Conservation (phyloP, 257 asterid species). For the Solanum dulcamara region DNA sequence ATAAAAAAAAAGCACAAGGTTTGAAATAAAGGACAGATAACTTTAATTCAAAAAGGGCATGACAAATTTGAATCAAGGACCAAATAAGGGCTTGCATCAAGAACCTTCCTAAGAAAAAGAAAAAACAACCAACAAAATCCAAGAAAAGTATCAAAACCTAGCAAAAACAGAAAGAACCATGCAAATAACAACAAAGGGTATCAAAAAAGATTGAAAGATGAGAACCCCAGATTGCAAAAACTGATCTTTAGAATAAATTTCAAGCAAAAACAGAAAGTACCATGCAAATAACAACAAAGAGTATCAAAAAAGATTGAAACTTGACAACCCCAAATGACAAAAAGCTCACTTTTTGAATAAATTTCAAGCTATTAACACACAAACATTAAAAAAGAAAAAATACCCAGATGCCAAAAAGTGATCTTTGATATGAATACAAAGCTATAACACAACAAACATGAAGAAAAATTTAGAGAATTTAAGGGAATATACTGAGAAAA, state of each 20-base stretch:
- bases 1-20: slow-evolving; percentile 3
- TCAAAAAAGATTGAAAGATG: neutral
- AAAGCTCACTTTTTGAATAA: slow-evolving; percentile 16
- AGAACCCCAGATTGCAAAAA: slow-evolving; percentile 8
- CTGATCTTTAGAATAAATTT: slow-evolving; percentile 8
- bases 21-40: slow-evolving; percentile 1
- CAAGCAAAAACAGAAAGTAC: neutral
- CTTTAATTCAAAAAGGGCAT: neutral
- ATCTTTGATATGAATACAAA: slow-evolving; percentile 12
- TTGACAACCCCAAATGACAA: slow-evolving; percentile 3
- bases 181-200: neutral
- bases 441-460: neutral
- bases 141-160: neutral
- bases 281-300: neutral
- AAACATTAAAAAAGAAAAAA: slow-evolving; percentile 1
- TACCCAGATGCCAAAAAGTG: slow-evolving; percentile 29
- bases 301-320: neutral
- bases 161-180: neutral
- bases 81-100: neutral
- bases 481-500: slow-evolving; percentile 28
- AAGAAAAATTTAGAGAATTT: slow-evolving; percentile 21
- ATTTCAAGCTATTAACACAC: neutral
- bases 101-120: neutral
- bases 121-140: neutral
- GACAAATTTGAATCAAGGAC: neutral